These are phyloP conservation scores for Phytophthora citricola DNA, from an alignment of 352 stramenopile genomes.

Conservation along the genomic window DNA sequence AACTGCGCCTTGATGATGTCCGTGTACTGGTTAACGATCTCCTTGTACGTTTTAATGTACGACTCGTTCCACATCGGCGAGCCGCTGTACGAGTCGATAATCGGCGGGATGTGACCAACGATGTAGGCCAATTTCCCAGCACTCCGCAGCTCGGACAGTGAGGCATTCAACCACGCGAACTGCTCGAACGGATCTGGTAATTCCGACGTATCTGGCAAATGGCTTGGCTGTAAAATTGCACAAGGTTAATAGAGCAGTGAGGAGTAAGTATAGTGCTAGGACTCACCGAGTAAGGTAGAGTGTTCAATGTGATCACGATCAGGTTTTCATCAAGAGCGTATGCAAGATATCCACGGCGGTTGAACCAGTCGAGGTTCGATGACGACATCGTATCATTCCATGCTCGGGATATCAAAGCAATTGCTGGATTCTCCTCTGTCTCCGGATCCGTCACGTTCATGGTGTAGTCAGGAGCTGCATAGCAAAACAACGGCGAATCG, in stretches of 20 bases:
- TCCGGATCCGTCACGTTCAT: slow-evolving; percentile 78
- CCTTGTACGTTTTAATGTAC: slow-evolving; percentile 87
- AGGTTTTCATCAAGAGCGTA: slow-evolving; percentile 75
- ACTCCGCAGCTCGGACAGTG: slow-evolving; percentile 56
- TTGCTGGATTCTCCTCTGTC: slow-evolving; percentile 59
- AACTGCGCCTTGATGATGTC: slow-evolving; percentile 85
- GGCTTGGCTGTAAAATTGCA: slow-evolving; percentile 48
- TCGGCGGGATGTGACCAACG: slow-evolving; percentile 90
- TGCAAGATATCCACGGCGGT: slow-evolving; percentile 63
- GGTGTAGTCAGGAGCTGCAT: slow-evolving; percentile 68
- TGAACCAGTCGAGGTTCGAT: slow-evolving; percentile 62
- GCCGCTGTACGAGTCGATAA: slow-evolving; percentile 88
- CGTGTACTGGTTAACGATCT: slow-evolving; percentile 65
- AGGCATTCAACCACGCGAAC: slow-evolving; percentile 89
- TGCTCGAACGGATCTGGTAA: slow-evolving; percentile 88
- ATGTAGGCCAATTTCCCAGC: slow-evolving; percentile 80
- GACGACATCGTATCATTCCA: slow-evolving; percentile 63
- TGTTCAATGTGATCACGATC: slow-evolving; percentile 80
- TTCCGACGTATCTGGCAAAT: slow-evolving; percentile 62
- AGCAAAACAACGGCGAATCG: slow-evolving; percentile 7
- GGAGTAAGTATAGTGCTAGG: neutral
- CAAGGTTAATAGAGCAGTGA: slow-evolving; percentile 4
- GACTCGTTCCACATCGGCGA: slow-evolving; percentile 84
- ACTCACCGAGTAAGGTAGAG: slow-evolving; percentile 79
- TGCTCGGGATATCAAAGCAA: slow-evolving; percentile 54